These are phyloP conservation scores for Crithidia expoeki DNA, from an alignment of 208 protist species.

Conservation along the genomic window DNA sequence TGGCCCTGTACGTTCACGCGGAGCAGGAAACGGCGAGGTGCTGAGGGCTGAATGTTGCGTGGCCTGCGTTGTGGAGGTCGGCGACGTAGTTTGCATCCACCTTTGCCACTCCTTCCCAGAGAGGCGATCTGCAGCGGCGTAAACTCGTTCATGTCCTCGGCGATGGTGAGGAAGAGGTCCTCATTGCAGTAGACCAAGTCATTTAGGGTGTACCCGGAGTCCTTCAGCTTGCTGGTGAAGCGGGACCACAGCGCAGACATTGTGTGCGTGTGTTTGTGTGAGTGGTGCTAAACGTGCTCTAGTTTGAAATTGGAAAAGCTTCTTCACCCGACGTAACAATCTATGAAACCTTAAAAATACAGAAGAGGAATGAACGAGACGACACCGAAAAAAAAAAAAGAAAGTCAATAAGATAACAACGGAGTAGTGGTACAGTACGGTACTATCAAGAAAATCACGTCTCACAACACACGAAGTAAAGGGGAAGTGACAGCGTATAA, in stretches of 20 bases:
- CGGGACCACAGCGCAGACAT: constrained; percentile 58
- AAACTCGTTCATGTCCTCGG: constrained; percentile 58
- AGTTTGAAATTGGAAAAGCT: no score
- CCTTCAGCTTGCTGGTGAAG: constrained; percentile 54
- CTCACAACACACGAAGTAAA: neutral
- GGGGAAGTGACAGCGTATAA: no score
- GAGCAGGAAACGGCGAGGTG: neutral
- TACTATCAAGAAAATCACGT: neutral
- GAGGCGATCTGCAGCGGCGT: constrained; percentile 51
- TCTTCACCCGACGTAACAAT: neutral
- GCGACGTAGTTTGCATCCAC: neutral
- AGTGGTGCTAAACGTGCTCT: no score
- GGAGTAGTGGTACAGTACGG: neutral
- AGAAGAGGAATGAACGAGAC: neutral
- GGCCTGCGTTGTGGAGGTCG: neutral
- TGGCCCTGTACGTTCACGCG: neutral
- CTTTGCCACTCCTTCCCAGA: constrained; percentile 55
- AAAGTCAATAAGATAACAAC: neutral
- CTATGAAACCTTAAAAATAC: constrained; percentile 1
- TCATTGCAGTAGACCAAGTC: constrained; percentile 68
- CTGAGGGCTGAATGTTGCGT: neutral
- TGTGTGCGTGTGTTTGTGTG: neutral
- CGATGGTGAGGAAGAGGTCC: constrained; percentile 64
- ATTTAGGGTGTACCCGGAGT: constrained; percentile 60
- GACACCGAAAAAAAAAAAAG: neutral